Evolutionary conservation across 441 rosid genomes (phyloP), one percentile per base, ranked within the genome.

Genomic region (Croton setiger): DNA sequence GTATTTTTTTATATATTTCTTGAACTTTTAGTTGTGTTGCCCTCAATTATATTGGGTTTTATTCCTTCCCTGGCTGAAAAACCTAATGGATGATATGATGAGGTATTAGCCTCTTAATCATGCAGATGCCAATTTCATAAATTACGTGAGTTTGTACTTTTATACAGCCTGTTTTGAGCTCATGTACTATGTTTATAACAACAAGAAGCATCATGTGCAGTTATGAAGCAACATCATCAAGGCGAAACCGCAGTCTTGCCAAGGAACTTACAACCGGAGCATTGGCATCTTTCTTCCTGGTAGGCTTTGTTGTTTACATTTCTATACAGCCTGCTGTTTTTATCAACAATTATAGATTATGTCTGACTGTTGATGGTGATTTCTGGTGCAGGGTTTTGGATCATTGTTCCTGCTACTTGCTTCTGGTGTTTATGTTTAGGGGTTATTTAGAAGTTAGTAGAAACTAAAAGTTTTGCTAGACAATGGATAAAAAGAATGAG

Each of bases 371-470:
- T 45, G 56, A 65, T 45, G 0, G 10, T 23, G n/a, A n/a, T 77
- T 15, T 23, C 5, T 77, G 70, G 49, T 68, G 79, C 92, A 94
- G 98, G 98, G 98, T 44, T 94, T 94, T 55, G 98, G 98, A 17
- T 87, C 97, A 11, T 83, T 94, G 81, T 94, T 94, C 83, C 67
- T 94, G 84, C 88, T 94, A 44, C 94, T 94, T 64, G 90, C 95
- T 48, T 83, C 87, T n/a, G 97, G 97, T 57, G 87, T 91, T 75
- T 93, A 89, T 68, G 95, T 93, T 66, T 93, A 83, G 82, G 71
- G 71, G 59, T 75, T 52, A 23, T 31, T 33, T 63, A 11, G 59
- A 52, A 64, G 31, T 27, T 27, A 27, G n/a, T n/a, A n/a, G n/a
- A n/a, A n/a, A n/a, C n/a, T n/a, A n/a, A n/a, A n/a, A n/a, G n/a